Base-by-base conservation (phyloP, 2,329 filamentous ascomycete species). In the Dothistroma pini region DNA sequence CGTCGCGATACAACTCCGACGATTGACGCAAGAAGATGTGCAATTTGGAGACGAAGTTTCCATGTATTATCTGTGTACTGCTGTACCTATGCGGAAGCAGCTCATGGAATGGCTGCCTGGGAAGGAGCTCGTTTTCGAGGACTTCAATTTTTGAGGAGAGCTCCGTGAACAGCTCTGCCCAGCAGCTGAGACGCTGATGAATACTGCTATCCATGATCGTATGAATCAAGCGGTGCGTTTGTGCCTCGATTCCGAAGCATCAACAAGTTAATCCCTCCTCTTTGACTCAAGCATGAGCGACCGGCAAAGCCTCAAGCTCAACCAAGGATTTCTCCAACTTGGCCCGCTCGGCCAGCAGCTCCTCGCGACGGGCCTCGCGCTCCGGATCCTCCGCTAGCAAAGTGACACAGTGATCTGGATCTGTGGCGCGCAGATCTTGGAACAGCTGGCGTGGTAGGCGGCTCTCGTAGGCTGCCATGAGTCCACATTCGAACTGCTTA, bases 1-100 rank as follows among this genome's bases (percentile, higher is more conserved):
- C 0, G 75, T 74, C 1, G 64, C 60, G 2, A 63, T 84, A 2
- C 63, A 79, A 50, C 71, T 57, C 57, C 75, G 84, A 35, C 77
- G 85, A 54, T 72, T 87, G 31, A 58, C 64, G 10, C 76, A 78
- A 48, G 65, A 64, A 1, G 84, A 88, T 73, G 32, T 84, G 8
- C 69, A 72, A 16, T 59, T 73, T 7, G 59, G 29, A 0, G 63
- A 75, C 1, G 68, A 74, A 44, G 74, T 75, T 3, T 69, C 75
- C 11, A 79, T 72, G 50, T 88, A 84, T 81, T 88, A 86, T 75
- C 63, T 88, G 6, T 89, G 86, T 71, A 82, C 84, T 0, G 80
- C 82, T 0, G 75, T 77, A 21, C 65, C 66, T 10, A 73, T 89
- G 67, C 78, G 82, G 59, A 80, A 78, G 56, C 69, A 76, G 19